These are phyloP conservation scores for Diaporthe helianthi DNA, from an alignment of 2,329 filamentous ascomycete species.

Conservation along the genomic window DNA sequence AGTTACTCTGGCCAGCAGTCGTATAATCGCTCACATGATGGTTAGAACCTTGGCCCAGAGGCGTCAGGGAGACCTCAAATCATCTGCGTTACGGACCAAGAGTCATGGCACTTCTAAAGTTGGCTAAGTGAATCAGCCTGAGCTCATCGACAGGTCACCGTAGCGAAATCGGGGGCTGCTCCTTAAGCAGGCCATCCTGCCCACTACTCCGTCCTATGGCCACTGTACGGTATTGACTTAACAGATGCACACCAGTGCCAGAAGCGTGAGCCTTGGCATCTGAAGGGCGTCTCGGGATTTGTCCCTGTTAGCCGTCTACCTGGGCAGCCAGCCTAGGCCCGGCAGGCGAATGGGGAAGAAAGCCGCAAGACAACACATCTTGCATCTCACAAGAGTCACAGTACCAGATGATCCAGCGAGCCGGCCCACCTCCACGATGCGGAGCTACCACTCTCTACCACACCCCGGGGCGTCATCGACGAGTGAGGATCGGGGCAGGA, in stretches of 20 bases:
- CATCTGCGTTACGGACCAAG: neutral
- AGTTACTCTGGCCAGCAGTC: neutral
- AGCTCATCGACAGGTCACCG: constrained; percentile 5
- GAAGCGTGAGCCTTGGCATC: neutral
- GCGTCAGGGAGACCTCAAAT: constrained; percentile 5
- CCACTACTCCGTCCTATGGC: neutral
- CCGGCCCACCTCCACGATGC: constrained; percentile 30
- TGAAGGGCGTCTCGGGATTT: neutral
- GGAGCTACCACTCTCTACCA: constrained; percentile 18
- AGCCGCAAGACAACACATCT: constrained; percentile 35
- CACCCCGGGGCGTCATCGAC: neutral
- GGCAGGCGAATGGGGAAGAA: constrained; percentile 29
- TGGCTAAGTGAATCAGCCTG: constrained; percentile 26
- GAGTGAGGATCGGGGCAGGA: constrained; percentile 14
- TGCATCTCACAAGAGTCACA: constrained; percentile 37
- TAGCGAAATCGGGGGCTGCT: constrained; percentile 1
- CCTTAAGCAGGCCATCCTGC: neutral
- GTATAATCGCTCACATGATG: neutral
- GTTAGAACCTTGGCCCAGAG: constrained; percentile 1
- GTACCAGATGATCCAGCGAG: constrained; percentile 34
- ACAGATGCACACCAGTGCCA: neutral
- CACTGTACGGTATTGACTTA: neutral
- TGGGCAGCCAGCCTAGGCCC: neutral
- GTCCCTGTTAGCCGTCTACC: constrained; percentile 6
- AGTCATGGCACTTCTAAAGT: neutral